These are phyloP conservation scores for Vitis cinerea DNA, from an alignment of 164 flowering plant genomes.

Conservation along the genomic window DNA sequence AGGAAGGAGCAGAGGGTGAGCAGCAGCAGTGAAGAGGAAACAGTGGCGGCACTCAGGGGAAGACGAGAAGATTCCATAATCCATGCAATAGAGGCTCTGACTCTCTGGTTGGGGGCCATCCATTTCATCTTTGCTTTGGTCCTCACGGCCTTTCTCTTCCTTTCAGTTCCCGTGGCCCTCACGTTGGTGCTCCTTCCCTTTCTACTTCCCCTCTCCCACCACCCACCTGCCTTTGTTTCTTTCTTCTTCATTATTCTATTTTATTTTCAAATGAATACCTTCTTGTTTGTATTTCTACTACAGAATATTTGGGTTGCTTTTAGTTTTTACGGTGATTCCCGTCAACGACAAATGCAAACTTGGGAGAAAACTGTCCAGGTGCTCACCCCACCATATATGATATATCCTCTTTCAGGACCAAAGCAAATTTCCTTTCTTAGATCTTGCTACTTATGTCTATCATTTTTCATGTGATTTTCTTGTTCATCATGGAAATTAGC, in stretches of 20 bases:
- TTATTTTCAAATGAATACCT: background rate
- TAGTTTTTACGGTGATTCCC: conserved; percentile 58
- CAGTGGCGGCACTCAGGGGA: conserved; percentile 32
- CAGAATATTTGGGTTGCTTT: conserved; percentile 65
- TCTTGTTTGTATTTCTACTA: background rate
- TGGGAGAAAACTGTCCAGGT: conserved; percentile 67
- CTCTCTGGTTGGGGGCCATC: conserved; percentile 65
- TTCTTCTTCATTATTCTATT: background rate
- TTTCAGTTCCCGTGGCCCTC: conserved; percentile 45
- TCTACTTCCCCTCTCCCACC: background rate
- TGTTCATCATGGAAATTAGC: too few species aligned
- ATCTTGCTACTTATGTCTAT: too few species aligned
- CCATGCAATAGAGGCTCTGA: conserved; percentile 38
- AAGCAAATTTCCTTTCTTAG: too few species aligned
- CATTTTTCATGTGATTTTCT: too few species aligned
- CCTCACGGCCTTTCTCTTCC: conserved; percentile 46
- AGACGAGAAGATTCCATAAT: conserved; percentile 16
- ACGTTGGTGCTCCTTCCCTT: conserved; percentile 30
- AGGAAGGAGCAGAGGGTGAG: background rate
- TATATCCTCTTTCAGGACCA: too few species aligned
- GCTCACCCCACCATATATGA: background rate
- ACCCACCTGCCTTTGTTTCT: background rate
- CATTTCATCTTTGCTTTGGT: conserved; percentile 46
- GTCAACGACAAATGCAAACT: conserved; percentile 45
- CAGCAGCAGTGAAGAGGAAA: background rate